Evolutionary conservation across 2,329 filamentous ascomycete species (phyloP), one percentile per base, ranked within the genome.

Genomic region (Pseudohalonectria lignicola): DNA sequence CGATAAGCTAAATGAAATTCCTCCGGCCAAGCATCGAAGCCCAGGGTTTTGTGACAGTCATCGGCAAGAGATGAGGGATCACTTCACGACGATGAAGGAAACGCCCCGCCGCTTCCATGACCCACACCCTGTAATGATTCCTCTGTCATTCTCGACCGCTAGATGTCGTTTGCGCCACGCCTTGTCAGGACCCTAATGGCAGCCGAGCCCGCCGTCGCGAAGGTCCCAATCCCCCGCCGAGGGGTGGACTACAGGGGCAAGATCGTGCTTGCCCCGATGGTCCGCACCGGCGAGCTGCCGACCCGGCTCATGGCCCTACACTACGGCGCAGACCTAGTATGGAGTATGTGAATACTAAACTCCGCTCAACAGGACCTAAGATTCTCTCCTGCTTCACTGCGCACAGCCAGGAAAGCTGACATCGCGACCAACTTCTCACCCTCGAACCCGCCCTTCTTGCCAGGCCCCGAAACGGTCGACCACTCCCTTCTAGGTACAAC

Each of bases 271-370:
- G 92, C 92, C 44, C 92, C 92, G 30, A 98, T 98, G 92, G 90
- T 95, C 41, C 82, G 92, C 49, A 94, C 86, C n/a, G 92, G 92
- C 54, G 92, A 98, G 66, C 67, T 95, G 43, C 90, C 92, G 3
- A 92, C 86, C 29, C 80, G 92, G 41, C 72, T 98, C 19, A 64
- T 94, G 31, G 82, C 92, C 23, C 75, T 98, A 44, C 84, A 93
- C 54, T 96, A 98, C 58, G 92, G 92, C 47, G 92, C 92, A 37
- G 92, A 98, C 60, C 70, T 98, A 13, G 92, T 98, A 47, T 98
- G 92, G 90, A 90, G 82, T 84, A 59, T 48, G 69, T 63, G 19
- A 26, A 4, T 19, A 11, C 12, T n/a, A n/a, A n/a, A n/a, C n/a
- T n/a, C n/a, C n/a, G n/a, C n/a, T n/a, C n/a, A n/a, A n/a, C n/a